A percentile compares a stretch with the other conserved stretches of the same genome.
These are phyloP conservation scores for Trematosphaeria pertusa DNA, from an alignment of 2,329 filamentous ascomycete genomes.

Conservation along the genomic window DNA sequence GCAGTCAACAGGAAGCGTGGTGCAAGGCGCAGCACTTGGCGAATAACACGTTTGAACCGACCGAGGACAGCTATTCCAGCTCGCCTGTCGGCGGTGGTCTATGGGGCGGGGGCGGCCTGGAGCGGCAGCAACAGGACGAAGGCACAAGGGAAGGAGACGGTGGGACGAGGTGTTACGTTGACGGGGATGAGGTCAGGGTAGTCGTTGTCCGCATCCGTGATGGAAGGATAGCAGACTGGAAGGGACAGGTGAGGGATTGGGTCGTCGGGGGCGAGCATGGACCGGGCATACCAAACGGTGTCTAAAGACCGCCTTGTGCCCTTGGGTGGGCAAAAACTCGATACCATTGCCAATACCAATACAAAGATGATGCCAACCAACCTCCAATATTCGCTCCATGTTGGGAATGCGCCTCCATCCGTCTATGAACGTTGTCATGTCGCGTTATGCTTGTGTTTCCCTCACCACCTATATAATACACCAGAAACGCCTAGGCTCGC, in stretches of 20 bases:
- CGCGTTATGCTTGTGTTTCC: too few relatives aligned
- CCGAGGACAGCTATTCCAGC: conserved; percentile 33
- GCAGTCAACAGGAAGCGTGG: conserved; percentile 82
- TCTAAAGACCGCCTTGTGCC: neutral
- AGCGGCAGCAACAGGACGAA: conserved; percentile 48
- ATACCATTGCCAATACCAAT: too few relatives aligned
- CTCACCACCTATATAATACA: neutral
- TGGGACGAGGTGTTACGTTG: conserved; percentile 72
- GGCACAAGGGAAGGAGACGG: conserved; percentile 48
- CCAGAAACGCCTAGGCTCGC: neutral
- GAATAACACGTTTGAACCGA: conserved; percentile 82
- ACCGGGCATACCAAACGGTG: conserved; percentile 5
- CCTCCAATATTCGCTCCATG: too few relatives aligned
- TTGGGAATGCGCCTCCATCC: too few relatives aligned
- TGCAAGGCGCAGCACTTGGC: conserved; percentile 84
- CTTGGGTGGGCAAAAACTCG: too few relatives aligned
- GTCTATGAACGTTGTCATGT: too few relatives aligned
- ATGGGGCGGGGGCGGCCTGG: conserved; percentile 57
- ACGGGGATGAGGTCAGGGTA: conserved; percentile 83
- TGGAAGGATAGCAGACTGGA: conserved; percentile 92
- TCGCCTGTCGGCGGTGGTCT: conserved; percentile 45
- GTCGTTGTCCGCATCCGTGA: conserved; percentile 85
- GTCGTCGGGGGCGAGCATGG: conserved; percentile 2
- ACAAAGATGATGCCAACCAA: too few relatives aligned
- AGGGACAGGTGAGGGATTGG: conserved; percentile 90